Evolutionary conservation across 1,284 basidiomycete species (phyloP).

Genomic region (Marasmius oreades): DNA sequence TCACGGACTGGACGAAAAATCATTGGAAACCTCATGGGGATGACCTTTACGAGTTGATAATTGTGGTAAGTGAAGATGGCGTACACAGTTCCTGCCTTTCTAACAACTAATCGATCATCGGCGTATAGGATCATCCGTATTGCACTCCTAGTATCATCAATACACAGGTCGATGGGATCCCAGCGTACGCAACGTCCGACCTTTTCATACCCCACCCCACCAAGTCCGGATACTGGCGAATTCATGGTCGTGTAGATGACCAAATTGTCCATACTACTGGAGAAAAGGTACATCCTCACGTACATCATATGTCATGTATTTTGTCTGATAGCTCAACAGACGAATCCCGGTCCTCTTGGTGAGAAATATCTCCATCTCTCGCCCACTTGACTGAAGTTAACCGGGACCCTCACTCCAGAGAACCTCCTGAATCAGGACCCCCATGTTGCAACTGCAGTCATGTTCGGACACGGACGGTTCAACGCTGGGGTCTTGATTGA

Average conservation of each 20-base stretch:
- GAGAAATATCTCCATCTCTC: background rate
- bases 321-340: slow-evolving; percentile 22
- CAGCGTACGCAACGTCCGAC: slow-evolving; percentile 35
- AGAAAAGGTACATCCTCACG: slow-evolving; percentile 37
- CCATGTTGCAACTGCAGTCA: slow-evolving; percentile 20
- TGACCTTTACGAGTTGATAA: too few species aligned
- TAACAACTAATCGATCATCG: too few species aligned
- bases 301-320: background rate
- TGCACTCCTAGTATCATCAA: slow-evolving; percentile 16
- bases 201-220: slow-evolving; percentile 42
- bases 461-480: slow-evolving; percentile 30
- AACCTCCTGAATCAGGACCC: slow-evolving; percentile 23
- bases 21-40: too few species aligned
- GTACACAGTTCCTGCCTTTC: too few species aligned
- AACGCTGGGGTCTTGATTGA: slow-evolving; percentile 31
- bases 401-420: slow-evolving; percentile 15
- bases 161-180: slow-evolving; percentile 17
- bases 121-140: background rate
- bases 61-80: too few species aligned
- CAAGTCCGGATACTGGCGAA: slow-evolving; percentile 37
- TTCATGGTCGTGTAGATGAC: slow-evolving; percentile 47
- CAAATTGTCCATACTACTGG: slow-evolving; percentile 50
- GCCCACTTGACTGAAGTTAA: background rate
- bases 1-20: too few species aligned
- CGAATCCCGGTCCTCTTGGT: slow-evolving; percentile 35